Percentiles rank a stretch among this genome's conserved stretches.
phyloP scores from a whole-genome alignment of 257 asterid species.

The Knoxia roxburghii region DNA sequence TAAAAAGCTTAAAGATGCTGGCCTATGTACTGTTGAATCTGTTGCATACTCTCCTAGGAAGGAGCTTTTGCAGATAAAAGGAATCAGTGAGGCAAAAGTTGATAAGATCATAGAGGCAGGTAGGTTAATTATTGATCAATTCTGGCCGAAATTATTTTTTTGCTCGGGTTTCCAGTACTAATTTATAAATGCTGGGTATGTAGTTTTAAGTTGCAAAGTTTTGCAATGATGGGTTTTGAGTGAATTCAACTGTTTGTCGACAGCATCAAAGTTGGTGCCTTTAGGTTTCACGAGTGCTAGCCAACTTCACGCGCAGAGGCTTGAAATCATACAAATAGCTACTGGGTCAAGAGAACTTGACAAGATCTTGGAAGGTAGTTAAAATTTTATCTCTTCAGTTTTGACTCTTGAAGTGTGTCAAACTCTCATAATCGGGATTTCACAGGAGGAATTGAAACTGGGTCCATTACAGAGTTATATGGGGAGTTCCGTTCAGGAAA shows the following conservation, averaged over 20 bases:
- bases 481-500: conserved; percentile 96
- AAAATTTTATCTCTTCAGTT: background rate
- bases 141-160: background rate
- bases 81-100: conserved; percentile 96
- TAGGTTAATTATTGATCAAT: conserved; percentile 30
- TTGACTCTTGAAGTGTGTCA: background rate
- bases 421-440: background rate
- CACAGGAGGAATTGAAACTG: conserved; percentile 93
- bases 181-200: background rate
- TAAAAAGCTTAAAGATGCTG: conserved; percentile 90
- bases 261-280: conserved; percentile 97
- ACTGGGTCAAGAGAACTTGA: conserved; percentile 97
- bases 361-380: conserved; percentile 77
- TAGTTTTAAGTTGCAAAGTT: background rate
- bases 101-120: conserved; percentile 99
- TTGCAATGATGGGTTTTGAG: background rate
- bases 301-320: conserved; percentile 90
- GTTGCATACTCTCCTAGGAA: conserved; percentile 90
- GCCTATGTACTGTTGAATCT: conserved; percentile 87
- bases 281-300: conserved; percentile 93
- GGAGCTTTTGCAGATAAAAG: conserved; percentile 88
- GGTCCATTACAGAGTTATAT: conserved; percentile 84
- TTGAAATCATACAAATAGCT: conserved; percentile 87
- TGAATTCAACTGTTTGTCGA: conserved; percentile 17
- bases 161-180: background rate